Percentiles rank a stretch among this genome's conserved stretches.
These are phyloP conservation scores for Populus hybrid DNA, from an alignment of 441 rosid species.

Conservation along the genomic window DNA sequence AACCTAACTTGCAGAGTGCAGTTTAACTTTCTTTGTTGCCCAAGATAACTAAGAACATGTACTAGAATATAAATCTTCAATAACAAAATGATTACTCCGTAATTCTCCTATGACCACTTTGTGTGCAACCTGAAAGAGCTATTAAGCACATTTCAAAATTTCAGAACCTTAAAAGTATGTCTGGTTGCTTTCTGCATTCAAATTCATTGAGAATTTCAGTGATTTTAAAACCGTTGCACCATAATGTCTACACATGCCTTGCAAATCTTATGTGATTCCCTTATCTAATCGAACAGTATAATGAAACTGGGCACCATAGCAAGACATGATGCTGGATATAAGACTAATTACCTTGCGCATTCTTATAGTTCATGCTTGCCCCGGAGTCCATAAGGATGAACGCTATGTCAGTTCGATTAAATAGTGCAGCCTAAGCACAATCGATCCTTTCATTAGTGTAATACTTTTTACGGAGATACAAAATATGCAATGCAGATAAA, in stretches of 20 bases:
- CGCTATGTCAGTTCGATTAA: conserved; percentile 75
- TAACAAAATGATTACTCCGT: background rate
- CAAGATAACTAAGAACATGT: background rate
- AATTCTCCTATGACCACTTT: background rate
- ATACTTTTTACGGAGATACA: background rate
- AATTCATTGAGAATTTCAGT: no score
- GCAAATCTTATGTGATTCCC: background rate
- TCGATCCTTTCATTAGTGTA: conserved; percentile 19
- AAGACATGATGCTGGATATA: conserved; percentile 6
- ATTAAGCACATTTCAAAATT: background rate
- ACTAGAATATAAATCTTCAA: background rate
- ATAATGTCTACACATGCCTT: no score
- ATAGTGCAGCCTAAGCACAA: conserved; percentile 65
- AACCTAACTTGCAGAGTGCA: no score
- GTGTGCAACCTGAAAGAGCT: background rate
- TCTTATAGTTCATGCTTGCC: conserved; percentile 71
- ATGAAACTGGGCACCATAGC: conserved; percentile 9
- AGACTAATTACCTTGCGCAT: conserved; percentile 70
- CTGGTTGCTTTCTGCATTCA: no score
- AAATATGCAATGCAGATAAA: background rate
- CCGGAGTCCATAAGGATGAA: conserved; percentile 79
- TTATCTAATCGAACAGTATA: background rate
- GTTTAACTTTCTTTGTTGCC: background rate
- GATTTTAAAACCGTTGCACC: no score
- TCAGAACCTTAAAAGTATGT: no score